Percentiles rank a stretch among this genome's conserved stretches.
phyloP scores from a whole-genome alignment of 2,329 filamentous ascomycete species.

The Aspergillus udagawae region DNA sequence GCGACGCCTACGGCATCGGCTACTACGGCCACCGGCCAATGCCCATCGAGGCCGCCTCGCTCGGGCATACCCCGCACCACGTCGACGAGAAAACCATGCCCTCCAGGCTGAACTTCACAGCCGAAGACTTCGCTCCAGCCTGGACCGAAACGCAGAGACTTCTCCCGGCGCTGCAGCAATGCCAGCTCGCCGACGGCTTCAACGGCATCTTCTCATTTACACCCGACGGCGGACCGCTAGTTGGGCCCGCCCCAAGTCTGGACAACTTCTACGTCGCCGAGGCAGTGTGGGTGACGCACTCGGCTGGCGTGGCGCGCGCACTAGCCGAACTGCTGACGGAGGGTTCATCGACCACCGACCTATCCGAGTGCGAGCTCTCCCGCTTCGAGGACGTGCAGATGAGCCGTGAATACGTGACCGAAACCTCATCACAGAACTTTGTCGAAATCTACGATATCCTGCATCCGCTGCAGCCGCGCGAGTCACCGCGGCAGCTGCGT shows the following conservation, averaged over 20 bases:
- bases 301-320: constrained; percentile 59
- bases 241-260: constrained; percentile 55
- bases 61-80: constrained; percentile 51
- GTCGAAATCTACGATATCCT: constrained; percentile 63
- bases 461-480: constrained; percentile 56
- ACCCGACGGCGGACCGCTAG: constrained; percentile 58
- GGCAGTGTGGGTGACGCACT: constrained; percentile 65
- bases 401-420: constrained; percentile 51
- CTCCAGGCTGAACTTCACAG: constrained; percentile 57
- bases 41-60: constrained; percentile 53
- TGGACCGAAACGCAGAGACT: constrained; percentile 56
- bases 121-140: constrained; percentile 57
- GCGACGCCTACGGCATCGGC: constrained; percentile 59
- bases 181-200: constrained; percentile 56
- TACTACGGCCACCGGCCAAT: constrained; percentile 62
- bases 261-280: constrained; percentile 63
- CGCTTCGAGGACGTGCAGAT: constrained; percentile 62
- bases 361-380: constrained; percentile 56
- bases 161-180: constrained; percentile 50
- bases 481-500: constrained; percentile 56
- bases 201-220: constrained; percentile 66
- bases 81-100: constrained; percentile 61
- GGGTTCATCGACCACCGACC: constrained; percentile 53
- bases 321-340: constrained; percentile 56
- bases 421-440: constrained; percentile 60